Conservation (phyloP, 2,329 filamentous ascomycete species). For the Pseudogymnoascus sp. region DNA sequence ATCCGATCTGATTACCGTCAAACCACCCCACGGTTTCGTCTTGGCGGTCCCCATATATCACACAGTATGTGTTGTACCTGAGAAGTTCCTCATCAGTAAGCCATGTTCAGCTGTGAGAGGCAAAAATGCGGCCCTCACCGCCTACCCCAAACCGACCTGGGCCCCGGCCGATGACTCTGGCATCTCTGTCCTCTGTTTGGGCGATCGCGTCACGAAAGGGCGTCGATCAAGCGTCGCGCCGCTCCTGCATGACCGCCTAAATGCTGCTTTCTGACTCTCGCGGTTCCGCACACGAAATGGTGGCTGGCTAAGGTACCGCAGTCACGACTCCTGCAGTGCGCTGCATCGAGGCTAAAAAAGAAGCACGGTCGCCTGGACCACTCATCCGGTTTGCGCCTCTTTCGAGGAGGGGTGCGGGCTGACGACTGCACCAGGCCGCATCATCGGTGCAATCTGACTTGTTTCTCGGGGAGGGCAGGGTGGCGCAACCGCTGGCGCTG, state of each 20-base stretch:
- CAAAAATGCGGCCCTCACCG: neutral
- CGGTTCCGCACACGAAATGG: neutral
- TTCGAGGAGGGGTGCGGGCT: neutral
- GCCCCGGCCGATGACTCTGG: neutral
- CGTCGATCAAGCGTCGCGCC: constrained; percentile 1
- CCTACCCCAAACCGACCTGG: neutral
- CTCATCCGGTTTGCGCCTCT: constrained; percentile 3
- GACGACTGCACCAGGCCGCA: constrained; percentile 1
- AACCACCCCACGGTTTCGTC: neutral
- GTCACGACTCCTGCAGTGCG: neutral
- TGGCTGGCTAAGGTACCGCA: constrained; percentile 3
- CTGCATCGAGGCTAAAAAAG: constrained; percentile 5
- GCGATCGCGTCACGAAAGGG: neutral
- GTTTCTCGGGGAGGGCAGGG: constrained; percentile 2
- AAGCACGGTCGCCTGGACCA: neutral
- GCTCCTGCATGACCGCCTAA: neutral
- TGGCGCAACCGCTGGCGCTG: constrained; percentile 1
- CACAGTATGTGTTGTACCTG: neutral
- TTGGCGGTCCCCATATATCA: neutral
- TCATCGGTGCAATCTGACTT: constrained; percentile 4
- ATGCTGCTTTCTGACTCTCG: constrained; percentile 1
- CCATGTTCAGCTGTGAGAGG: neutral
- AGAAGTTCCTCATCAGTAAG: neutral
- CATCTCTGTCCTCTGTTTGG: neutral
- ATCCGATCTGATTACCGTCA: neutral